These are phyloP conservation scores for Suhomyces pyralidae DNA, from an alignment of 805 yeast species.

Conservation along the genomic window DNA sequence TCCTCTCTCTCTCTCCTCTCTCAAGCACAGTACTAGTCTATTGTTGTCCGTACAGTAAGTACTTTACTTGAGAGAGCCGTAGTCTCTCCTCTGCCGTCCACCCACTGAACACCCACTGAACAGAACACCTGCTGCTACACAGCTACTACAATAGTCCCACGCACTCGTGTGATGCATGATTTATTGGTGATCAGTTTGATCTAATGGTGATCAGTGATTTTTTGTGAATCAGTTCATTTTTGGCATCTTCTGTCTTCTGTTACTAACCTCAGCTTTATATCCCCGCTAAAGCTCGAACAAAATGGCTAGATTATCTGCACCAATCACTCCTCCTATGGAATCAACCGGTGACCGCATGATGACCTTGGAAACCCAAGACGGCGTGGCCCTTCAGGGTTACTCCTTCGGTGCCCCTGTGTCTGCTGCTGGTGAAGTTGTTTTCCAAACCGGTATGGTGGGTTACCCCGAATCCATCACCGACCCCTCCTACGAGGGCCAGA, in stretches of 20 bases:
- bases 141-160: too few species aligned
- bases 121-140: too few species aligned
- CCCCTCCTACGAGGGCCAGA: slow-evolving; percentile 98
- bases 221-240: too few species aligned
- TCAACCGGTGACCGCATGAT: slow-evolving; percentile 77
- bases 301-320: slow-evolving; percentile 54
- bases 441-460: slow-evolving; percentile 99
- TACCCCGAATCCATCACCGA: slow-evolving; percentile 97
- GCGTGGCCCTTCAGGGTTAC: slow-evolving; percentile 85
- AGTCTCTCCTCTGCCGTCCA: too few species aligned
- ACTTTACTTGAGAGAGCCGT: slow-evolving; percentile 8
- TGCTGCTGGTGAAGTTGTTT: slow-evolving; percentile 95
- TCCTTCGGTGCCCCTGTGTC: slow-evolving; percentile 92
- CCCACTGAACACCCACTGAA: too few species aligned
- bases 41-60: slow-evolving; percentile 3
- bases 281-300: slow-evolving; percentile 1
- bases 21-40: slow-evolving; percentile 17
- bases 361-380: slow-evolving; percentile 87
- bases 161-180: too few species aligned
- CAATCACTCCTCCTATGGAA: slow-evolving; percentile 88
- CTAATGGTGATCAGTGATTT: too few species aligned
- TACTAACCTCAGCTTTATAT: slow-evolving; percentile 1
- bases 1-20: slow-evolving; percentile 30
- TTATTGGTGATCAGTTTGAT: too few species aligned
- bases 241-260: too few species aligned